Evolutionary conservation across 176 grass and related monocot species (phyloP), one percentile per base, ranked within the genome.

Genomic region (Rhynchospora pubera): DNA sequence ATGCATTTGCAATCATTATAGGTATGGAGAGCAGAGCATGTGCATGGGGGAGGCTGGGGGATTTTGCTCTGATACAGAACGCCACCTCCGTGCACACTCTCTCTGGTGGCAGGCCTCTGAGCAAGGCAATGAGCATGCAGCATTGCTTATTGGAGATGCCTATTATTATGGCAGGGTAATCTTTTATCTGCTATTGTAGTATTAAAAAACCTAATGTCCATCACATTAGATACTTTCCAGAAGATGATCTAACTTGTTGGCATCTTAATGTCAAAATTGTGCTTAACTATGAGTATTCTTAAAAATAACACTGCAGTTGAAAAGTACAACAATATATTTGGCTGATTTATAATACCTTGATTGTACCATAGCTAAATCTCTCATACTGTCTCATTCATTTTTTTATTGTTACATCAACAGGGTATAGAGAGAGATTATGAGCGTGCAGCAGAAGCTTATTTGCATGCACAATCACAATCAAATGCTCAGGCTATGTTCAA

Each of bases 31-130:
- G 8, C 66, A 96, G 84, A 87, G 84, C 87, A 93, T 93, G 86
- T 99, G 97, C 87, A 93, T 99, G 87, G 97, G 93, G 77, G 93
- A 99, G 91, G 89, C 86, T 65, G 89, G 61, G 39, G 61, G 89
- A 70, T 93, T 91, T 81, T 99, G 97, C 85, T 89, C 93, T 62
- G 89, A 99, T 77, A 87, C 87, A 85, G 93, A 99, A 86, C 94
- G 91, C 65, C 93, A 96, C 87, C 85, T 95, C 34, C 93, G 86
- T 72, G 89, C 97, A 59, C 97, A 99, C 89, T 87, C 93, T 85
- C 82, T 99, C 56, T 99, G 97, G 97, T 99, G 97, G 97, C 97
- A 93, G 88, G 97, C 97, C 84, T 96, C 93, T 39, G 97, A 99
- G 86, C 97, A 99, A 89, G 97, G 97, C 78, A 99, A 99, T 65